Conservation (phyloP, 495 filamentous ascomycete genomes). For the Lophiostoma macrostomum region DNA sequence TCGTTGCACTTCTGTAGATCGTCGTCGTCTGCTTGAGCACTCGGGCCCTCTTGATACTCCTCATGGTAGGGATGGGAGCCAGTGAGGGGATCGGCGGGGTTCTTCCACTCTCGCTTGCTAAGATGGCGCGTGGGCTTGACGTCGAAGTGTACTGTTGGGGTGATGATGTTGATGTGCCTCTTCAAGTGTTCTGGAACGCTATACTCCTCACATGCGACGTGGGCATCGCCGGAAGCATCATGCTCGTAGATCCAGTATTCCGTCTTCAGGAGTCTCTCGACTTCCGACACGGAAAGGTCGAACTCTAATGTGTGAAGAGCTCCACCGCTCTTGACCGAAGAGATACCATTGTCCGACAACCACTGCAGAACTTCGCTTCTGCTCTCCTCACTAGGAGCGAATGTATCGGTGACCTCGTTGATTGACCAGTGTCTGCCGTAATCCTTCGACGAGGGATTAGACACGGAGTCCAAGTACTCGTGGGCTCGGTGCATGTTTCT, state of each 20-base stretch:
- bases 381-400: constrained; percentile 39
- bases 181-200: constrained; percentile 52
- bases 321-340: constrained; percentile 31
- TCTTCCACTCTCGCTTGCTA: constrained; percentile 20
- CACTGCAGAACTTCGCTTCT: constrained; percentile 41
- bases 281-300: constrained; percentile 37
- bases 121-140: constrained; percentile 29
- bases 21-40: background rate
- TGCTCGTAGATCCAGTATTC: constrained; percentile 45
- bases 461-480: constrained; percentile 44
- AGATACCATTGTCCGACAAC: constrained; percentile 41
- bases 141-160: constrained; percentile 54
- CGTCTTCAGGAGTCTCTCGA: constrained; percentile 45
- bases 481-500: constrained; percentile 42
- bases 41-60: background rate
- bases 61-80: constrained; percentile 31
- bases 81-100: constrained; percentile 44
- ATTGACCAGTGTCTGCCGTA: constrained; percentile 45
- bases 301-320: constrained; percentile 44
- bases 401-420: constrained; percentile 41
- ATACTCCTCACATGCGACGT: constrained; percentile 45
- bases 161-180: constrained; percentile 61
- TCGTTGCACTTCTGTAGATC: constrained; percentile 40
- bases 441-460: constrained; percentile 42
- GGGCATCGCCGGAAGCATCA: constrained; percentile 38